These are phyloP conservation scores for Nakaseomyces nivariensis DNA, from an alignment of 1,139 yeast species.

Conservation along the genomic window DNA sequence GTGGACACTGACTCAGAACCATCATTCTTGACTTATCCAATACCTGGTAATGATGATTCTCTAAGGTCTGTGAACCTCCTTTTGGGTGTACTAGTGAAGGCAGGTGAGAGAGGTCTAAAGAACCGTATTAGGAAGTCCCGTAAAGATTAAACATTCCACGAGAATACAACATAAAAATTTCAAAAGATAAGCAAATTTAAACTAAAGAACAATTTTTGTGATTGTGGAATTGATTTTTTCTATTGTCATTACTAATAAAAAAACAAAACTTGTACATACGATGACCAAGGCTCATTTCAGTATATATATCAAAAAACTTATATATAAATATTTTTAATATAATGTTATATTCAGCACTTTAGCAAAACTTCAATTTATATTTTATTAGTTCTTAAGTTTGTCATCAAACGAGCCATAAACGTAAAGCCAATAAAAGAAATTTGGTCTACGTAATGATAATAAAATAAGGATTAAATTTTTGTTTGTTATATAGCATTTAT, in stretches of 20 bases:
- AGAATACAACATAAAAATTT: neutral
- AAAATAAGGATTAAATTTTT: no score
- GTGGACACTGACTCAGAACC: constrained; percentile 94
- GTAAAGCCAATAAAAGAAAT: no score
- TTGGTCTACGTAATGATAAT: no score
- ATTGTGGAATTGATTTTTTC: no score
- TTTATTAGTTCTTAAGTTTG: no score
- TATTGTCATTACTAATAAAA: no score
- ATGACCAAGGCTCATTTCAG: neutral
- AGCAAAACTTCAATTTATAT: neutral
- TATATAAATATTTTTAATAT: neutral
- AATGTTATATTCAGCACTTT: neutral
- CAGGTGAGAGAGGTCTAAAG: constrained; percentile 70
- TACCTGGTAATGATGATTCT: constrained; percentile 96
- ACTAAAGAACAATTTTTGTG: no score
- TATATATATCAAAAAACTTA: neutral
- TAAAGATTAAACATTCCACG: neutral
- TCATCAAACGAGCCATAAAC: no score
- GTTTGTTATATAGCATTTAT: no score
- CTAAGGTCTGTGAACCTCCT: constrained; percentile 69
- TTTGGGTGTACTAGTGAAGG: constrained; percentile 72
- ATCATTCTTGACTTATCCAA: constrained; percentile 78
- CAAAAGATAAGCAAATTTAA: no score
- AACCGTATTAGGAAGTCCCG: constrained; percentile 32
- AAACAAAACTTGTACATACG: neutral